Conservation (phyloP, 495 filamentous ascomycete genomes). For the Aspergillus ellipticus region DNA sequence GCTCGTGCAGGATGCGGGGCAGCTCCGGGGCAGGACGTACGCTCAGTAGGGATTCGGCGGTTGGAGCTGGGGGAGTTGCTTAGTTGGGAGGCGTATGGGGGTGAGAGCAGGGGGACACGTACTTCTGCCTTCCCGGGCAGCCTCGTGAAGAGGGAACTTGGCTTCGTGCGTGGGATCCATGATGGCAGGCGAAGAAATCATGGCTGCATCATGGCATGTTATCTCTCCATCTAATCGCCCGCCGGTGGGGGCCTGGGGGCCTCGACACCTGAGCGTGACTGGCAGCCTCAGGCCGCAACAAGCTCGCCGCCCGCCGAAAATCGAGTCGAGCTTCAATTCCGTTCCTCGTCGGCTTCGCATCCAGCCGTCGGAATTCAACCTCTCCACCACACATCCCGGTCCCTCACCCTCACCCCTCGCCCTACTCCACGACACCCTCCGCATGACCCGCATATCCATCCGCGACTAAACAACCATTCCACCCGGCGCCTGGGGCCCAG, state of each 20-base stretch:
- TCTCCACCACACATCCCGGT: constrained; percentile 1
- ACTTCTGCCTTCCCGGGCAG: constrained; percentile 85
- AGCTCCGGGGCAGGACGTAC: constrained; percentile 41
- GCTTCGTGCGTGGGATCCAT: constrained; percentile 45
- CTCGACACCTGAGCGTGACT: constrained; percentile 6
- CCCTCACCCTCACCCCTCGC: neutral
- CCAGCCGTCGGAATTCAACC: neutral
- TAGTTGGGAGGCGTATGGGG: constrained; percentile 4
- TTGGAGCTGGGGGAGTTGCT: constrained; percentile 41
- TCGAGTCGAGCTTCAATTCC: constrained; percentile 13
- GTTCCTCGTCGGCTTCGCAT: neutral
- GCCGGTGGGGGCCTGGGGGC: neutral
- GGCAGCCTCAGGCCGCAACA: constrained; percentile 23
- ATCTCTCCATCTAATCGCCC: neutral
- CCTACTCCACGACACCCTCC: neutral
- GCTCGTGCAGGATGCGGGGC: constrained; percentile 30
- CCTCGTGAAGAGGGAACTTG: constrained; percentile 85
- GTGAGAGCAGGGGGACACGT: constrained; percentile 25
- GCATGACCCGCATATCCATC: neutral
- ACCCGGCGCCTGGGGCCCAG: neutral
- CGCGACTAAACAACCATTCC: neutral
- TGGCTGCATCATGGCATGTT: neutral
- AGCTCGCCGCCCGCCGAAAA: constrained; percentile 17
- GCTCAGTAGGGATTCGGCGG: constrained; percentile 74
- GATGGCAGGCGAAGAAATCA: neutral